These are phyloP conservation scores for Metschnikowia gelsemii DNA, from an alignment of 805 yeast genomes.

Conservation along the genomic window DNA sequence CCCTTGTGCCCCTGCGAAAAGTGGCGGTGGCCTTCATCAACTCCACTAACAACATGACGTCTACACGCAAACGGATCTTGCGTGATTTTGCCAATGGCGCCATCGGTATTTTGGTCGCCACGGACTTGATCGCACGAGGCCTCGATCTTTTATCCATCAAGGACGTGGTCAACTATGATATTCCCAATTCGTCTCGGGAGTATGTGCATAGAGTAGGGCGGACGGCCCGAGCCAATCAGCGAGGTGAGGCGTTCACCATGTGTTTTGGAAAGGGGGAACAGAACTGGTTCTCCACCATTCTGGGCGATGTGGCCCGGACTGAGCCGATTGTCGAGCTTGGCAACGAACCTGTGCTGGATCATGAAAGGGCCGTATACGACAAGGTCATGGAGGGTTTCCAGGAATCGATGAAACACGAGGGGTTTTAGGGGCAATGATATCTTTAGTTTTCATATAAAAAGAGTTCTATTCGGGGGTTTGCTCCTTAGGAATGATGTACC, in stretches of 20 bases:
- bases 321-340: conserved; percentile 20
- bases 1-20: conserved; percentile 16
- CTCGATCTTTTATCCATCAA: conserved; percentile 71
- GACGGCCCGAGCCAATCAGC: conserved; percentile 88
- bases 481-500: no score
- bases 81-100: conserved; percentile 56
- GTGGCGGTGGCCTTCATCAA: conserved; percentile 48
- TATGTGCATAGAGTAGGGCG: conserved; percentile 96
- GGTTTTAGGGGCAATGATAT: no score
- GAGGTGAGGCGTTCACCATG: conserved; percentile 73
- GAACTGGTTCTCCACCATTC: conserved; percentile 55
- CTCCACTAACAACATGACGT: conserved; percentile 52
- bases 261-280: conserved; percentile 78
- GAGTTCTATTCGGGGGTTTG: no score
- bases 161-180: conserved; percentile 83
- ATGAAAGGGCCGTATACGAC: conserved; percentile 27
- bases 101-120: conserved; percentile 61
- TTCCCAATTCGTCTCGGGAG: conserved; percentile 85
- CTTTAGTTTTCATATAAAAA: no score
- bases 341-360: conserved; percentile 22
- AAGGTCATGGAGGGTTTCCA: conserved; percentile 30
- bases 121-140: conserved; percentile 97
- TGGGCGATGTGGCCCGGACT: conserved; percentile 49
- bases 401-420: conserved; percentile 13
- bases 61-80: conserved; percentile 54